Evolutionary conservation across 306 rosid species (phyloP).

Genomic region (Cucumis sativus): Cucumber_9930_V3 NC_026655.2:2731501-2732000

Average conservation of each 20-base stretch:
- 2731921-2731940: no score
- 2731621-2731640: constrained; percentile 92
- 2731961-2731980: no score
- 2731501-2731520: constrained; percentile 82
- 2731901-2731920: no score
- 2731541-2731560: constrained; percentile 90
- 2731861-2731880: no score
- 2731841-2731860: background rate
- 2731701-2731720: no score
- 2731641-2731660: constrained; percentile 85
- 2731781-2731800: constrained; percentile 81
- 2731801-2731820: constrained; percentile 76
- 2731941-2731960: no score
- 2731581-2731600: constrained; percentile 79
- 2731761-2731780: constrained; percentile 98
- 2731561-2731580: constrained; percentile 91
- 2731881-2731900: background rate
- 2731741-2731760: constrained; percentile 86
- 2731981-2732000: no score
- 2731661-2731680: constrained; percentile 12
- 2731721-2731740: no score
- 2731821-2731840: constrained; percentile 58
- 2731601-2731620: constrained; percentile 85
- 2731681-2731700: background rate
- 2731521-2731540: constrained; percentile 75